Evolutionary conservation across 192 early-diverging fungal genomes (phyloP).

Genomic region (Umbelopsis sp.): DNA sequence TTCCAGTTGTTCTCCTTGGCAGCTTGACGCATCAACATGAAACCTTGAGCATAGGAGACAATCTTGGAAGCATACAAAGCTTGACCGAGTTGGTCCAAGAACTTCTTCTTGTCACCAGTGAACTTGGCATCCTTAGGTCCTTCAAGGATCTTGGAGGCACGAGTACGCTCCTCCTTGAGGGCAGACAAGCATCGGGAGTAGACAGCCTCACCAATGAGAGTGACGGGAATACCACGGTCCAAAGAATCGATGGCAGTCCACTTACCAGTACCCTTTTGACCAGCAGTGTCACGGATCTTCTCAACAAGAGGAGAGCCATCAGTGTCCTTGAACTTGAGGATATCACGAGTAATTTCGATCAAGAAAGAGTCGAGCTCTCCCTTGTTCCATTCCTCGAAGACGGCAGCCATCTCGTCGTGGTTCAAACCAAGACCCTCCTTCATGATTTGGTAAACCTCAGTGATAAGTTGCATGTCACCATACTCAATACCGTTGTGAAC

Average conservation of each 20-base stretch:
- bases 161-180: slow-evolving; percentile 94
- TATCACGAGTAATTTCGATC: slow-evolving; percentile 94
- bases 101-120: slow-evolving; percentile 86
- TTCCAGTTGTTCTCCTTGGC: slow-evolving; percentile 92
- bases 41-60: slow-evolving; percentile 98
- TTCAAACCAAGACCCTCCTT: slow-evolving; percentile 81
- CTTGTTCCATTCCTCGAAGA: slow-evolving; percentile 96
- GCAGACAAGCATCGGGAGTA: slow-evolving; percentile 96
- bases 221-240: slow-evolving; percentile 95
- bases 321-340: slow-evolving; percentile 90
- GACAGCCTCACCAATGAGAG: slow-evolving; percentile 97
- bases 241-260: slow-evolving; percentile 97
- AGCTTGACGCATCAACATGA: slow-evolving; percentile 97
- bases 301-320: slow-evolving; percentile 88
- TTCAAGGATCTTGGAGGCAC: slow-evolving; percentile 82
- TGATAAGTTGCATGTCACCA: slow-evolving; percentile 99
- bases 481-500: slow-evolving; percentile 99
- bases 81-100: slow-evolving; percentile 88
- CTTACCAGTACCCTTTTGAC: slow-evolving; percentile 98
- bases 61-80: slow-evolving; percentile 98
- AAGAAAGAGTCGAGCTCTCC: slow-evolving; percentile 96
- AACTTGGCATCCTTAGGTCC: slow-evolving; percentile 72
- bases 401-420: slow-evolving; percentile 87
- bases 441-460: slow-evolving; percentile 93
- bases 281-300: slow-evolving; percentile 96